Base-by-base conservation (phyloP, 2,329 filamentous ascomycete genomes). In the Chalara sp. region DNA sequence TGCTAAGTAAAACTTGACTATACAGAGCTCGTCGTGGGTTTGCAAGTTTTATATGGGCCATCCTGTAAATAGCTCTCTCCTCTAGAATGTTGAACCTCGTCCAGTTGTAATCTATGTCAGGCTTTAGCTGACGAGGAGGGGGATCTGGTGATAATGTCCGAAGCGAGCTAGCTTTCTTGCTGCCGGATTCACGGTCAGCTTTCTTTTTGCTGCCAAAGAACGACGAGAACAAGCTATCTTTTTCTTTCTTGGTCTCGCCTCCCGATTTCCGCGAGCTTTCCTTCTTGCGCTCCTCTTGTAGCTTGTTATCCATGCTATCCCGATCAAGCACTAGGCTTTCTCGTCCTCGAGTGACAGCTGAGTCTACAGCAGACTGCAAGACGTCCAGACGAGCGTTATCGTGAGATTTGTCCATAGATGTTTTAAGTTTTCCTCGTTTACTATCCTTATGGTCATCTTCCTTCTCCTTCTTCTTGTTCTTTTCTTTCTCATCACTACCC, bases 21-120 rank as follows among this genome's bases (percentile, higher is more conserved):
- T 95, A 86, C 47, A 99, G 72, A 40, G 92, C 87, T 50, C 93
- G 85, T 43, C 92, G 84, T 37, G 93, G 93, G 65, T 99, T 97
- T n/a, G 93, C 93, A 54, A 99, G 81, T 70, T 99, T 99, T 71
- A 97, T 95, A 67, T 99, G 93, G 13, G 93, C 93, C 89, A 99
- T 96, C 54, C 93, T 83, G 70, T 99, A 99, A 53, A 99, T 99
- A 21, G 93, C 93, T 53, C 93, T 81, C 72, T 99, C 93, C 68
- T 97, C 92, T 49, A 96, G 75, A 49, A 99, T 92, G 10, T 90
- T 90, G 64, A 97, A 99, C 42, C 93, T 79, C 1, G 90, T 93
- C 88, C 93, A 99, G 60, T 90, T 88, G 69, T 96, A 99, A 68
- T 97, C 92, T 56, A 96, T 79, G 64, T 97, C 92, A 5, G 93